Conservation (phyloP, 768 basidiomycete genomes). For the Boletellus emodensis region DNA sequence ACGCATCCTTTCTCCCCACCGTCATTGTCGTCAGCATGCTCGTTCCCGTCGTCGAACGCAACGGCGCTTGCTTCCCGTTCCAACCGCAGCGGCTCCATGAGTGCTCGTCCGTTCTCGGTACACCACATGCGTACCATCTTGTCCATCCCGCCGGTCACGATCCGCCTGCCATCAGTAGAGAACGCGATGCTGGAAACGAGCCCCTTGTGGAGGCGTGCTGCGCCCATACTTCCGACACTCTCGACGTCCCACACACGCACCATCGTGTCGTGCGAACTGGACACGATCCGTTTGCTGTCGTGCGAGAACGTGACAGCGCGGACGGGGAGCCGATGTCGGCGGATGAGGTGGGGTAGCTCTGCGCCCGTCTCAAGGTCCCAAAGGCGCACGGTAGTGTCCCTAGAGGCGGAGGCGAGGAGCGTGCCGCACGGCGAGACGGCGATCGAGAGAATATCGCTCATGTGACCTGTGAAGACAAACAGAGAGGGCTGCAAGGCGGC, state of each 20-base stretch:
- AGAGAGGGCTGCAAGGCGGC: conserved; percentile 3
- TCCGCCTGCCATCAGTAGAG: conserved; percentile 24
- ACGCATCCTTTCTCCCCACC: neutral
- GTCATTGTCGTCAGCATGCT: neutral
- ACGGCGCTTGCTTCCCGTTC: conserved; percentile 18
- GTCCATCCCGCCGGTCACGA: conserved; percentile 31
- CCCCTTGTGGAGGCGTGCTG: conserved; percentile 23
- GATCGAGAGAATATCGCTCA: conserved; percentile 24
- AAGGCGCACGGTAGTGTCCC: conserved; percentile 29
- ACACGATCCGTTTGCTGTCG: conserved; percentile 27
- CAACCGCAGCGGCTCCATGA: conserved; percentile 19
- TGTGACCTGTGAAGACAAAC: conserved; percentile 18
- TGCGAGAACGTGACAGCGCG: conserved; percentile 27
- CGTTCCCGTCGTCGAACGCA: conserved; percentile 18
- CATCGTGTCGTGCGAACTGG: conserved; percentile 22
- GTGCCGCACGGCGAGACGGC: conserved; percentile 30
- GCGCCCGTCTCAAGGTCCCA: conserved; percentile 21
- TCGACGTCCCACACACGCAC: conserved; percentile 32
- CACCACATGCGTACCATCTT: conserved; percentile 31
- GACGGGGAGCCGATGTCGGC: conserved; percentile 25
- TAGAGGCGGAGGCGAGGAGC: conserved; percentile 29
- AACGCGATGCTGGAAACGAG: conserved; percentile 27
- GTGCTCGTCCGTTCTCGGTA: conserved; percentile 15
- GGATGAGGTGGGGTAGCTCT: conserved; percentile 24
- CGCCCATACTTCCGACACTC: conserved; percentile 26